Conservation (phyloP, 139 green algal species). For the Chlorella sp. region DNA sequence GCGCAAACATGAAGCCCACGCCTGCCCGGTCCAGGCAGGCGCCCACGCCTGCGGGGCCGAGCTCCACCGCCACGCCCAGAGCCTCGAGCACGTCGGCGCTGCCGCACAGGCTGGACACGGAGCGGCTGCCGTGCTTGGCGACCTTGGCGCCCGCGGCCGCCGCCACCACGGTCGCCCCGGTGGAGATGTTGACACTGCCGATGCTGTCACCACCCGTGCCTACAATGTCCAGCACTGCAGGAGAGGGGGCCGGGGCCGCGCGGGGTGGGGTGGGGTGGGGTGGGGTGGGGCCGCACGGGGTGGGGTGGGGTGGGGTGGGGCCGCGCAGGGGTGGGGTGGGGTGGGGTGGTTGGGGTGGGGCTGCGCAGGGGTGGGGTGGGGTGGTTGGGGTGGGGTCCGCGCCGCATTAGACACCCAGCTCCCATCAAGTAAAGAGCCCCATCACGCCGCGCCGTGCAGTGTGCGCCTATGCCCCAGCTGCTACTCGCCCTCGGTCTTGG, state of each 20-base stretch:
- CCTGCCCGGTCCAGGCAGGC: slow-evolving; percentile 83
- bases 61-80: slow-evolving; percentile 88
- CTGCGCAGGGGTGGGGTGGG: too few relatives aligned
- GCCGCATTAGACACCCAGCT: too few relatives aligned
- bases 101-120: slow-evolving; percentile 93
- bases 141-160: slow-evolving; percentile 94
- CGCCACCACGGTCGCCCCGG: slow-evolving; percentile 90
- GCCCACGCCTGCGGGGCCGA: slow-evolving; percentile 81
- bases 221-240: slow-evolving; percentile 93
- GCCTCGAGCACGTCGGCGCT: slow-evolving; percentile 94
- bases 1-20: slow-evolving; percentile 98
- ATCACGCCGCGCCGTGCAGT: too few relatives aligned
- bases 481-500: slow-evolving; percentile 47
- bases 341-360: too few relatives aligned
- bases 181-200: slow-evolving; percentile 99
- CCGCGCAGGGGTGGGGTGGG: too few relatives aligned
- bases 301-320: too few relatives aligned
- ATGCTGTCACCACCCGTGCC: slow-evolving; percentile 97
- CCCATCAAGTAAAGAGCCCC: too few relatives aligned
- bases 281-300: too few relatives aligned
- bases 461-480: too few relatives aligned
- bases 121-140: slow-evolving; percentile 97
- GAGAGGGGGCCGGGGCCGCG: not conserved
- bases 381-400: too few relatives aligned
- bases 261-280: not conserved